A percentile compares a stretch with the other conserved stretches of the same genome.
Conservation (phyloP, 2,329 filamentous ascomycete species). For the Ciborinia camelliae region DNA sequence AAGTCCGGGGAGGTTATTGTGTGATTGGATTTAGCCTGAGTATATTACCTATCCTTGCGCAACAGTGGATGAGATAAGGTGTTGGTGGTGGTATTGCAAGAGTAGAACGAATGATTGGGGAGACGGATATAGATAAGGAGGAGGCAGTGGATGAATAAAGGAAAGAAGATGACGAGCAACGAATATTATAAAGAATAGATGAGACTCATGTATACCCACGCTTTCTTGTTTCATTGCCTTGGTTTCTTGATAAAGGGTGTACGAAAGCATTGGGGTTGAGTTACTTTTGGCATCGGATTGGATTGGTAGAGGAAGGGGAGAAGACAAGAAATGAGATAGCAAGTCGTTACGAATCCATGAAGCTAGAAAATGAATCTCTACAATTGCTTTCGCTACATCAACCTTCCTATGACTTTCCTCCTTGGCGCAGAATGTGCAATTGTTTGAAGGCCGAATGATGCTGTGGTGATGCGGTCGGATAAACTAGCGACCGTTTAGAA, state of each 20-base stretch:
- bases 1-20: constrained; percentile 1
- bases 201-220: constrained; percentile 20
- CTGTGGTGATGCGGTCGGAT: not conserved
- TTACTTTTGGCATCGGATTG: constrained; percentile 2
- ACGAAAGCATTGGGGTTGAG: not conserved
- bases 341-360: not conserved
- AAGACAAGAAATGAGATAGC: not conserved
- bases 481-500: not conserved
- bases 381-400: not conserved
- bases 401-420: not conserved
- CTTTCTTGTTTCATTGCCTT: constrained; percentile 13
- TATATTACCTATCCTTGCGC: constrained; percentile 2
- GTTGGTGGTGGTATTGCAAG: not conserved
- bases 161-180: constrained; percentile 12
- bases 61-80: constrained; percentile 1
- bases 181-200: constrained; percentile 19
- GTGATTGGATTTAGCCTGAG: constrained; percentile 14
- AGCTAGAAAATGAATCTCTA: constrained; percentile 1
- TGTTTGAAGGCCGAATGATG: not conserved
- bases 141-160: constrained; percentile 16
- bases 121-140: constrained; percentile 9
- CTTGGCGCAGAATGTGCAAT: not conserved
- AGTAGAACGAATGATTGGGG: not conserved
- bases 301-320: not conserved
- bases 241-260: constrained; percentile 3